Evolutionary conservation across 2,329 filamentous ascomycete genomes (phyloP).

Genomic region (Zopfia rhizophila): DNA sequence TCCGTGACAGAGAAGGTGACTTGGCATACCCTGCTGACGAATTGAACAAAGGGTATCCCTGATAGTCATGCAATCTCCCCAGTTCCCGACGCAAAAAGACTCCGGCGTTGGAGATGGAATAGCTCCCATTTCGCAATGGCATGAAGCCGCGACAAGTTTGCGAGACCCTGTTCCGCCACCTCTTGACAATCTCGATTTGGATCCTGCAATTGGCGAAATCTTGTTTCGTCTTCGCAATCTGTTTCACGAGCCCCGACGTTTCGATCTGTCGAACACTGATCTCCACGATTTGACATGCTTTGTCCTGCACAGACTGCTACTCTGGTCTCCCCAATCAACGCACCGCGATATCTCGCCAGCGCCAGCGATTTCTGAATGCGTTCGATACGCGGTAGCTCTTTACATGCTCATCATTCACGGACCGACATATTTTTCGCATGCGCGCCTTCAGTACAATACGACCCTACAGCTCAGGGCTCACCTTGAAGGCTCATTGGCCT

Average conservation of each 20-base stretch:
- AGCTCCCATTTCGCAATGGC: conserved; percentile 61
- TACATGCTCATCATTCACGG: conserved; percentile 67
- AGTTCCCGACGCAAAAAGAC: conserved; percentile 65
- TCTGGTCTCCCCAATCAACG: conserved; percentile 17
- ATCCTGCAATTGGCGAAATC: conserved; percentile 49
- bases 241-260: conserved; percentile 49
- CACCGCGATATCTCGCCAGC: conserved; percentile 26
- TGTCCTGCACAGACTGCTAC: conserved; percentile 62
- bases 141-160: conserved; percentile 35
- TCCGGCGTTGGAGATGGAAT: conserved; percentile 61
- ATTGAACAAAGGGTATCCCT: conserved; percentile 64
- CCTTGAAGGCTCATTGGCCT: conserved; percentile 19
- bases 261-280: conserved; percentile 51
- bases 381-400: conserved; percentile 60
- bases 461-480: conserved; percentile 21
- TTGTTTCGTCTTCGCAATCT: conserved; percentile 58
- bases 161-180: conserved; percentile 11
- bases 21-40: conserved; percentile 2
- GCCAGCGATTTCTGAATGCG: conserved; percentile 24
- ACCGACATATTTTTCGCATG: conserved; percentile 66
- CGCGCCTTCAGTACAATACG: conserved; percentile 28
- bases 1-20: not conserved
- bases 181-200: conserved; percentile 42
- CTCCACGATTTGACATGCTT: conserved; percentile 68
- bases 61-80: conserved; percentile 63